Evolutionary conservation across 2,329 filamentous ascomycete species (phyloP), one percentile per base, ranked within the genome.

Genomic region (Colletotrichum sp.): DNA sequence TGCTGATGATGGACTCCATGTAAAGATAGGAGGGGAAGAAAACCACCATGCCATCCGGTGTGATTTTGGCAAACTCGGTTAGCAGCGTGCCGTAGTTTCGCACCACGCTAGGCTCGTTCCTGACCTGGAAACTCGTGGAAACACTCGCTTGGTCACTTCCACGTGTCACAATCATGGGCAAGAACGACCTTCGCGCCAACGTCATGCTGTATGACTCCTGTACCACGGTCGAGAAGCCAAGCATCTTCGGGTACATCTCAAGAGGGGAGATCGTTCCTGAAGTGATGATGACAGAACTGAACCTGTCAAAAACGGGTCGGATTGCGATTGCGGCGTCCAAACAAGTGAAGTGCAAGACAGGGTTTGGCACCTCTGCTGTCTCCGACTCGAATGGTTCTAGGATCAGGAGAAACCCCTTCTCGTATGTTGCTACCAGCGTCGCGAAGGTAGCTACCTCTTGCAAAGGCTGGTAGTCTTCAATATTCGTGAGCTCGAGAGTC

Each of bases 181-280:
- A 87, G 86, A 99, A 99, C n/a, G 97, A 98, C 72, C 94, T 91
- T 58, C 97, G 91, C 3, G 96, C 96, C 7, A 99, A 90, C 1
- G 97, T 98, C 96, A 99, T 99, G 77, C 92, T 93, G 86, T 99
- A 99, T 0, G 97, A 99, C 84, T 99, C 96, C 82, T 98, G 96
- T 4, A 98, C 94, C 1, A 98, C 96, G 2, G 96, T 95, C 12
- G 90, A 90, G 85, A 99, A 99, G 69, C 95, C 94, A 30, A 99
- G 92, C 96, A 99, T 99, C 82, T 98, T 98, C 0, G 97, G 97
- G 81, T 99, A 99, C 94, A 99, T 99, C 83, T 99, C 97, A 5
- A 99, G 86, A 1, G 97, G 97, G 2, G 97, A 98, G 76, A 99
- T 95, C 3, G 97, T 99, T 77, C 97, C 97, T 0, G 97, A 98